Base-by-base conservation (phyloP, 805 yeast species). In the Saccharomyces kudriavzevii region DNA sequence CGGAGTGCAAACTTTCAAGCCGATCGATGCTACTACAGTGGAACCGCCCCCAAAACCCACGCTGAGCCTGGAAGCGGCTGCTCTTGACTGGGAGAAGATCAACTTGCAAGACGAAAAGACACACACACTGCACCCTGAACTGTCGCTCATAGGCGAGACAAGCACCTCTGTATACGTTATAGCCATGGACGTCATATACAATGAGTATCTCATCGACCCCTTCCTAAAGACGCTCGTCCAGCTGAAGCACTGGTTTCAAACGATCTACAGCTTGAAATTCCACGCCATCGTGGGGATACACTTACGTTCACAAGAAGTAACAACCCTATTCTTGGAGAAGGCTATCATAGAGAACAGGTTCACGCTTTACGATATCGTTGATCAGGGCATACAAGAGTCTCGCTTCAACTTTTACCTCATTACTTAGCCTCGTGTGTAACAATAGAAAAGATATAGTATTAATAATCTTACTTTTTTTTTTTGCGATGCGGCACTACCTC, bases 131-230 rank as follows among this genome's bases (percentile, higher is more conserved):
- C 56, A 50, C 9, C 47, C 53, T 3, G 43, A 35, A n/a, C 52
- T 43, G 27, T 17, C 24, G 4, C 46, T 26, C 11, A 50, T 22
- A 3, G 20, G 25, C 2, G 43, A 40, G 14, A 49, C 22, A 30
- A 52, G 49, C 2, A 52, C 56, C 2, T 54, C 52, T 4, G 49
- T 67, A 1, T 58, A 59, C 17, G 62, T 70, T 6, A 9, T 70
- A 2, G 71, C 72, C 13, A 63, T 70, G 68, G 73, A 70, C 57
- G 72, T 68, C 11, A 65, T 70, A 3, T 70, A 70, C 60, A 70
- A 70, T 51, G 72, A 67, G 27, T 69, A 57, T 46, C 54, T 70
- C 17, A 67, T 69, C n/a, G 58, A 55, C 1, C 70, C 71, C 2
- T 67, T 65, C 49, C 52, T 70, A 17, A 47, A 55, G 11, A 66